phyloP scores from a whole-genome alignment of 176 grass and related monocot species.

The Carex parvula region DNA sequence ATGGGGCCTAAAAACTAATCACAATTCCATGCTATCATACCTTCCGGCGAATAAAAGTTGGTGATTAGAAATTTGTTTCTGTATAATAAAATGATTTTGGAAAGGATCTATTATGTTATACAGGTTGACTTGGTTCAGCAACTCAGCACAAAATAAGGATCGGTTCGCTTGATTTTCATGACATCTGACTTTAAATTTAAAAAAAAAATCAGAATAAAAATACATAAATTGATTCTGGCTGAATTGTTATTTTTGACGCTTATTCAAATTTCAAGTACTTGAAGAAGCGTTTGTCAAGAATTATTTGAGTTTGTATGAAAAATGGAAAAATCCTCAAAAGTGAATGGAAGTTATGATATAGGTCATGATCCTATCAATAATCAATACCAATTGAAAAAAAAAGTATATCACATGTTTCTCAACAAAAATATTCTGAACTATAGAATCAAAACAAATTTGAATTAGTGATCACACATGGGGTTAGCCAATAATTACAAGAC shows the following conservation, averaged over 20 bases:
- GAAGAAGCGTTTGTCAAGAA: too few relatives aligned
- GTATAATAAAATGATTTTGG: not conserved
- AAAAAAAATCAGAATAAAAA: too few relatives aligned
- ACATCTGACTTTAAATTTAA: not conserved
- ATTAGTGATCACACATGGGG: conserved; percentile 19
- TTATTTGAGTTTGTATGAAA: not conserved
- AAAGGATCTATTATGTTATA: not conserved
- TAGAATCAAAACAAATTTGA: conserved; percentile 1
- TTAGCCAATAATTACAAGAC: not conserved
- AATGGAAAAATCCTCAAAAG: not conserved
- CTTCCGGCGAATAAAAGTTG: conserved; percentile 13
- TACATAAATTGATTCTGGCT: not conserved
- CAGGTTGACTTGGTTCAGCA: not conserved
- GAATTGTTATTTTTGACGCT: not conserved
- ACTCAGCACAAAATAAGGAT: too few relatives aligned
- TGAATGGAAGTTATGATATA: not conserved
- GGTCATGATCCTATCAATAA: not conserved
- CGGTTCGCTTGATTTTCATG: not conserved
- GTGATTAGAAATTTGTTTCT: not conserved
- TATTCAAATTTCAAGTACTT: not conserved
- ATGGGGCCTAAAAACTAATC: conserved; percentile 2
- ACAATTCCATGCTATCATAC: not conserved
- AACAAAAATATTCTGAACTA: conserved; percentile 4
- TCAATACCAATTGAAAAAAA: not conserved
- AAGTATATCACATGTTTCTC: not conserved